phyloP scores from a whole-genome alignment of 148 eudicot species.

The Rhododendron mucronatum region DNA sequence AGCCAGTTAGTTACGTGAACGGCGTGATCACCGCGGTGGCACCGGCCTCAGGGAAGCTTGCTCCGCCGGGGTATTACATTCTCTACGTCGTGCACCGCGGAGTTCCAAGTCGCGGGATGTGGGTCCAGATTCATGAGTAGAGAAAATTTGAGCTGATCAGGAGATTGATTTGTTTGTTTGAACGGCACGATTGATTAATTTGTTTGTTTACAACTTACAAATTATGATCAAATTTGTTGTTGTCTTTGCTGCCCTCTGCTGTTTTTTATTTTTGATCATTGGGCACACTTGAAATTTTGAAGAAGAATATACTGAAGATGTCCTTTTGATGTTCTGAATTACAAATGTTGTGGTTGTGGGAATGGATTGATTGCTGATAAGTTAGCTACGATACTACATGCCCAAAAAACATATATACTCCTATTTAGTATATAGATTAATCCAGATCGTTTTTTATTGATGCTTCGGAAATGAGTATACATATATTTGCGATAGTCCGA shows the following conservation, averaged over 20 bases:
- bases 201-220: background rate
- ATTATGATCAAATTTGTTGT: background rate
- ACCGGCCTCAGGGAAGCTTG: constrained; percentile 47
- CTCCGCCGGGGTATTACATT: constrained; percentile 77
- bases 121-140: constrained; percentile 45
- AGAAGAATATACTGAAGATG: background rate
- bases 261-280: background rate
- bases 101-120: constrained; percentile 60
- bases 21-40: constrained; percentile 28
- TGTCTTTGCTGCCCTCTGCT: background rate
- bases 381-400: background rate
- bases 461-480: no score
- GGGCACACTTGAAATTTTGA: background rate
- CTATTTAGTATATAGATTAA: no score
- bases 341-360: background rate
- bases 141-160: background rate
- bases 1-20: background rate
- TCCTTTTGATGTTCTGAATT: background rate
- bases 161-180: background rate
- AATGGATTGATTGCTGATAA: background rate
- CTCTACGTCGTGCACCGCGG: constrained; percentile 50
- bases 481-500: no score
- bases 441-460: no score
- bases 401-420: no score
- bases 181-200: background rate